Evolutionary conservation across 495 filamentous ascomycete genomes (phyloP), one percentile per base, ranked within the genome.

Genomic region (Cercophora samala): DNA sequence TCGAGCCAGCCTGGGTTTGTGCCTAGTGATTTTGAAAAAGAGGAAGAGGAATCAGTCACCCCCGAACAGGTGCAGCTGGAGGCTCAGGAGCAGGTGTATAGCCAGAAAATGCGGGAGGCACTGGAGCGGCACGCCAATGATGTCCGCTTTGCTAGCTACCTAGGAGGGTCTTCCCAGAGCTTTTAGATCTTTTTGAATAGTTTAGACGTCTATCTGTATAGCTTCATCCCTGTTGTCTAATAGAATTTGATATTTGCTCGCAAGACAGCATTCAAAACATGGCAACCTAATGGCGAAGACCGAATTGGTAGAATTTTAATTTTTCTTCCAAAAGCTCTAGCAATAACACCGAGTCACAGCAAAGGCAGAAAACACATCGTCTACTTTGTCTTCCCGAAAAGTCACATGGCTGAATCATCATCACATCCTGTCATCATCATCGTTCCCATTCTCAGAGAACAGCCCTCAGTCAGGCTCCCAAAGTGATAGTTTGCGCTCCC

Each of bases 121-220:
- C 76, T 97, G 65, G 86, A 91, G 78, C 82, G 83, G 73, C 92
- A 96, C 76, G 92, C 92, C 18, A 87, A 93, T 78, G 93, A 95
- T 73, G 90, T 91, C 66, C 81, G 90, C 67, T 92, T 90, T 77
- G 85, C 93, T 73, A 84, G 86, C 64, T 87, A 88, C 42, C 82
- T 93, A 63, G 89, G 53, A 13, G 22, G 53, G n/a, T 1, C 53
- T 46, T 46, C 37, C 5, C 15, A 9, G 15, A 9, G 37, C 3
- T 17, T 18, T 18, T 13, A 46, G 11, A 32, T 3, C 29, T 32
- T 32, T 32, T 32, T 46, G 37, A 46, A 11, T 13, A 46, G 9
- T 46, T 46, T 46, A 46, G 37, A 46, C 37, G 37, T 46, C 37
- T 46, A 32, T 46, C 11, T 29, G 37, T 2, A 11, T 46, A 18